Percentiles rank a stretch among this genome's conserved stretches.
These are phyloP conservation scores for Cutaneotrichosporon daszewskae DNA, from an alignment of 1,284 basidiomycete species.

Conservation along the genomic window DNA sequence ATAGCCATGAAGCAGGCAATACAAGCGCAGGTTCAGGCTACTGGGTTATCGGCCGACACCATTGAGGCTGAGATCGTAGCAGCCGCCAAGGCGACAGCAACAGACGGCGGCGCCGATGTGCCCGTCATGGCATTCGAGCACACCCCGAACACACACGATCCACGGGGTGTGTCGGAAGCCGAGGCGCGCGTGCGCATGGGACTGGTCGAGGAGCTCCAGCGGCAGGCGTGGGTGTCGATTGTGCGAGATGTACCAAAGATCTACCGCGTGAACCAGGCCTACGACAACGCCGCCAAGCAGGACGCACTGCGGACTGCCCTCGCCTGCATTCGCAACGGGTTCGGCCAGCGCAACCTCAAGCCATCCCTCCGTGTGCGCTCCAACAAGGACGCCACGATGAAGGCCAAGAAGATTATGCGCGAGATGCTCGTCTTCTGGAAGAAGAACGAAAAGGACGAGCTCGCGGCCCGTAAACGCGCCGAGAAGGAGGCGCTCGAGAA, in stretches of 20 bases:
- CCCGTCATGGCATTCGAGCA: conserved; percentile 1
- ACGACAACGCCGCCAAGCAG: conserved; percentile 59
- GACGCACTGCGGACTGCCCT: conserved; percentile 28
- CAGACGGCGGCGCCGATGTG: background rate
- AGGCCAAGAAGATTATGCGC: conserved; percentile 49
- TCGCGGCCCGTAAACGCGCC: conserved; percentile 86
- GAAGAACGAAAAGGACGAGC: conserved; percentile 90
- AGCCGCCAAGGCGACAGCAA: background rate
- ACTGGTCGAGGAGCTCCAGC: conserved; percentile 69
- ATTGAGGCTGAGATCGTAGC: too few species aligned
- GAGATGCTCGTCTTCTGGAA: conserved; percentile 93
- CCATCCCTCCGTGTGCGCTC: conserved; percentile 75
- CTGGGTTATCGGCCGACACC: background rate
- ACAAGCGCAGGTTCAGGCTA: background rate
- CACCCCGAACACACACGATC: conserved; percentile 32
- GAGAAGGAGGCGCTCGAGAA: conserved; percentile 89
- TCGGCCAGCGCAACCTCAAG: conserved; percentile 74
- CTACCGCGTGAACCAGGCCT: conserved; percentile 64
- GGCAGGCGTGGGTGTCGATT: conserved; percentile 79
- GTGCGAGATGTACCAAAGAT: conserved; percentile 81
- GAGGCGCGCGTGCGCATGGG: conserved; percentile 35
- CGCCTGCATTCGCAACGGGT: conserved; percentile 57
- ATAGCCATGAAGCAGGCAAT: conserved; percentile 8
- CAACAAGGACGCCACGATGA: conserved; percentile 80
- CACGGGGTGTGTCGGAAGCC: conserved; percentile 33